Base-by-base conservation (phyloP, 441 rosid species). In the Bocquillonia castaneifolia region DNA sequence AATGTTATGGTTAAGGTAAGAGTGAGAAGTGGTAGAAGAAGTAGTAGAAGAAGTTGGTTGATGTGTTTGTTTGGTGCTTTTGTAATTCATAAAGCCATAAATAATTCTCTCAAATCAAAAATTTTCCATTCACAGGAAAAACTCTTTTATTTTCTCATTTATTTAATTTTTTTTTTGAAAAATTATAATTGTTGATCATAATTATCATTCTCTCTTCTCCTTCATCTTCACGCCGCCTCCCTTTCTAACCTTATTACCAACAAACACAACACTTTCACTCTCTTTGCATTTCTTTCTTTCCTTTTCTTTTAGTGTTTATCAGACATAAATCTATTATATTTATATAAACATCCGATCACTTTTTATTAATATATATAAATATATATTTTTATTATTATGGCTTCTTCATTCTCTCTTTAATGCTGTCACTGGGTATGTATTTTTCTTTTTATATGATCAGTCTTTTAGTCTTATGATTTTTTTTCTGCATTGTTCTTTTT, bases 171-270 rank as follows among this genome's bases (percentile, higher is more conserved):
- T 68, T 59, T 60, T 34, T 44, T 63, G 57, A 3, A 40, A 5
- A 0, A 14, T 13, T 14, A 34, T 36, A 26, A 15, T 57, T 20
- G 34, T 12, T 28, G 10, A 40, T 9, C 45, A 37, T 7, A 37
- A 37, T 12, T 37, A 66, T 51, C 59, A 29, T 42, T 57, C 69
- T 50, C 71, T 59, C 73, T 65, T 78, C 85, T 77, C 72, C 87
- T 84, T 78, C 92, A 77, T 59, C 86, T 77, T 79, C 86, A 84
- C 91, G 90, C 94, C 89, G 88, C 87, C 89, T 84, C 87, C 78
- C 79, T 72, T 72, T 64, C 66, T 63, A 45, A 59, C 76, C 79
- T 72, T 79, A 76, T 74, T 77, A 63, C 63, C 84, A 72, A 72
- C 78, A 53, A 39, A 28, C 18, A 36, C 42, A 53, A 17, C 40